Evolutionary conservation across 2,329 filamentous ascomycete genomes (phyloP).

Genomic region (Apiospora malaysiana): DNA sequence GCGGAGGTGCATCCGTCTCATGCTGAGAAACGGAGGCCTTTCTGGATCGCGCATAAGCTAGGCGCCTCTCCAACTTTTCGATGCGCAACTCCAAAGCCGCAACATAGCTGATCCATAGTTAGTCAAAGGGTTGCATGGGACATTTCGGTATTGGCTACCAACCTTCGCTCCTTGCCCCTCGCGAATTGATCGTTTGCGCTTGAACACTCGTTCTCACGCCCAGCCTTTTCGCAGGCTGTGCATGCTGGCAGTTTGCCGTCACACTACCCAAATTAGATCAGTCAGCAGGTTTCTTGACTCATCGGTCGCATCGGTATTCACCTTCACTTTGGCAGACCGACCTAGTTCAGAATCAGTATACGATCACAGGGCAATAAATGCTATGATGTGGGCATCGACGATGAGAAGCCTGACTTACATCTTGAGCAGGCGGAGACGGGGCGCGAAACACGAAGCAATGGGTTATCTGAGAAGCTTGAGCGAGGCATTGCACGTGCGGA

Average conservation of each 20-base stretch:
- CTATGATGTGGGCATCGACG: conserved; percentile 22
- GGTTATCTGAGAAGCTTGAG: conserved; percentile 53
- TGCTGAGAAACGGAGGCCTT: conserved; percentile 73
- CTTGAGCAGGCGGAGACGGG: conserved; percentile 81
- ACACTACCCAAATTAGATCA: conserved; percentile 59
- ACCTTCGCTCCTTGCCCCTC: conserved; percentile 91
- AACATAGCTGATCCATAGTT: conserved; percentile 73
- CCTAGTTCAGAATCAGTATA: conserved; percentile 46
- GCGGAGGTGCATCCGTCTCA: conserved; percentile 57
- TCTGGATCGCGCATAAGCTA: conserved; percentile 72
- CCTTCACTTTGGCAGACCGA: conserved; percentile 92
- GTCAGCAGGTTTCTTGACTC: neutral
- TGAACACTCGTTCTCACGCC: conserved; percentile 85
- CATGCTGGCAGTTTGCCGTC: conserved; percentile 96
- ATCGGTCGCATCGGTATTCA: conserved; percentile 37
- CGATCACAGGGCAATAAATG: neutral
- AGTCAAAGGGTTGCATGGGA: conserved; percentile 13
- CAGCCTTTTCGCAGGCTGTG: conserved; percentile 91
- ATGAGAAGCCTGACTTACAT: conserved; percentile 53
- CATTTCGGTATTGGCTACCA: conserved; percentile 28
- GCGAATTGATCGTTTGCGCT: conserved; percentile 96
- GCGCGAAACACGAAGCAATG: conserved; percentile 74
- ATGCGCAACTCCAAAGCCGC: conserved; percentile 91
- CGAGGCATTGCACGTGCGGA: conserved; percentile 41
- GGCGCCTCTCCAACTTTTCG: conserved; percentile 82